Base-by-base conservation (phyloP, 441 rosid species). In the Cnidoscolus chayamansa region DNA sequence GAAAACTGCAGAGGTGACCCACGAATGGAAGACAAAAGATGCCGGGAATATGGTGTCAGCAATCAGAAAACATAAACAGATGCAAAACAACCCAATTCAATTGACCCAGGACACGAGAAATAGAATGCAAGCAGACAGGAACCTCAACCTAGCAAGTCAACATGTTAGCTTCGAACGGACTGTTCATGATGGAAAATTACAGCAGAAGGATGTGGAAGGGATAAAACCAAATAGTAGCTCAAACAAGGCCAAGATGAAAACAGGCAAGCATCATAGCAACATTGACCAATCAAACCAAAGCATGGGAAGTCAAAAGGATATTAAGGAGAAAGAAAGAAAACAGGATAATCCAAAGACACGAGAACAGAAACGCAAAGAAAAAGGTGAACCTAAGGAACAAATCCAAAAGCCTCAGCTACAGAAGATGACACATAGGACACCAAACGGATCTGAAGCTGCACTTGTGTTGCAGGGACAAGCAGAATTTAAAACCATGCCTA, bases 331-430 rank as follows among this genome's bases (percentile, higher is more conserved):
- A 58, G 81, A 78, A 71, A 78, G 65, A 71, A 77, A 78, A 75
- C 74, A 76, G 13, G 85, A 88, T 70, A 70, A 49, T 60, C 50
- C 59, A 35, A 76, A 68, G 66, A 64, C 17, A 40, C 82, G 68
- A 72, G 89, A 79, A 63, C 80, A 79, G 53, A 84, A 62, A 77
- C 81, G 71, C 16, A 17, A 65, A 60, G 90, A 79, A 63, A 74
- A 63, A 62, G 74, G 25, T 10, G 81, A 78, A 60, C 57, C 65
- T 45, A 80, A 80, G 72, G 78, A 82, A 51, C 76, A 63, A 30
- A 25, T 64, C 49, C 20, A 57, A 63, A 81, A 71, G 77, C 78
- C 81, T 10, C 88, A 89, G 76, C 77, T 73, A 78, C 86, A 79
- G 68, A 67, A 64, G 25, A 59, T 35, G 63, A 65, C 60, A 17